A percentile compares a stretch with the other conserved stretches of the same genome.
Conservation (phyloP, 179 eudicot species). For the Heliamphora pulchella region DNA sequence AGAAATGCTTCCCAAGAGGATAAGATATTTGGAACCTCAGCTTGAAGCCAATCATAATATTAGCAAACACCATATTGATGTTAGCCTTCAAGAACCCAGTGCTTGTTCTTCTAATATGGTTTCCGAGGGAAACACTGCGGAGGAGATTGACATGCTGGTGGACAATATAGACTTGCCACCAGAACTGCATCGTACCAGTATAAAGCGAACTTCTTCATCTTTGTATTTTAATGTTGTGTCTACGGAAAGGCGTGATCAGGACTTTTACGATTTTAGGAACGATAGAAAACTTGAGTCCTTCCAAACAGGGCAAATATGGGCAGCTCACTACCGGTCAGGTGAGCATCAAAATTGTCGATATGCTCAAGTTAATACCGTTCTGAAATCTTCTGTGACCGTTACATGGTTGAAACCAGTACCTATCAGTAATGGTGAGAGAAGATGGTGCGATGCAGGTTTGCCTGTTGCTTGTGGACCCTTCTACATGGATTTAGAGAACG, state of each 20-base stretch:
- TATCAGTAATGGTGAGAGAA: conserved; percentile 21
- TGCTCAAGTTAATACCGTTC: conserved; percentile 20
- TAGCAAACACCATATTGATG: background rate
- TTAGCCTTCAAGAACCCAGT: conserved; percentile 17
- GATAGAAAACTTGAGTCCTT: conserved; percentile 22
- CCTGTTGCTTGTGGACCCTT: conserved; percentile 38
- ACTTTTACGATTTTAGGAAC: conserved; percentile 24
- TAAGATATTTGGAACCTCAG: conserved; percentile 7
- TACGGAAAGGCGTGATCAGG: conserved; percentile 17
- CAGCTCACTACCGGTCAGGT: conserved; percentile 18
- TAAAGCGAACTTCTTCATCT: conserved; percentile 8
- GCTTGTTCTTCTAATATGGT: conserved; percentile 15
- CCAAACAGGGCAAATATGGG: conserved; percentile 29
- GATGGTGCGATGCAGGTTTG: conserved; percentile 36
- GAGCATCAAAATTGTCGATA: conserved; percentile 20
- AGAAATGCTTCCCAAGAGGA: background rate
- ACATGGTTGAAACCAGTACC: conserved; percentile 35
- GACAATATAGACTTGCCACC: background rate
- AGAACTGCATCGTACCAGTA: background rate
- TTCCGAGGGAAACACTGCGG: conserved; percentile 15
- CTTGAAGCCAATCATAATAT: background rate
- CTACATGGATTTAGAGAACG: conserved; percentile 21
- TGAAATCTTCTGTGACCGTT: conserved; percentile 15
- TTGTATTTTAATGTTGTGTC: background rate
- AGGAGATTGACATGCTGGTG: conserved; percentile 16